Percentiles rank a stretch among this genome's conserved stretches.
Evolutionary conservation across 2,329 filamentous ascomycete genomes (phyloP).

Genomic region (Colletotrichum orchidophilum): DNA sequence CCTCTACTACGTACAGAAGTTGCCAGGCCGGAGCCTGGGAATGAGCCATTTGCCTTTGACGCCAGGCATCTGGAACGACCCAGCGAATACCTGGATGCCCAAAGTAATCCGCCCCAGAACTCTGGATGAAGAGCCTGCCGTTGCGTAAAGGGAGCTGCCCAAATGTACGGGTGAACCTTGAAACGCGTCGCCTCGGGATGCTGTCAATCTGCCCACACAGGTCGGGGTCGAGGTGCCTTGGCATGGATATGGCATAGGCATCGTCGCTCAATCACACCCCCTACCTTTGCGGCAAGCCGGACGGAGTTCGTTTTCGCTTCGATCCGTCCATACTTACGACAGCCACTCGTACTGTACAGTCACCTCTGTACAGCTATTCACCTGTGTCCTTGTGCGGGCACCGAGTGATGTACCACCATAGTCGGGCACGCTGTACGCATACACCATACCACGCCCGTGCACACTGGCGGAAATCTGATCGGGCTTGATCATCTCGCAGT

Average conservation of each 20-base stretch:
- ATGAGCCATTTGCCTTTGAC: not conserved
- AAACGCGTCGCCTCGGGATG: not conserved
- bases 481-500: not conserved
- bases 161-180: not conserved
- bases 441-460: not conserved
- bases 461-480: not conserved
- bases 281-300: not conserved
- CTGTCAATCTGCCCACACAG: not conserved
- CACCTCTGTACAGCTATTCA: not conserved
- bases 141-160: not conserved
- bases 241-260: not conserved
- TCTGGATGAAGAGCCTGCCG: not conserved
- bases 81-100: not conserved
- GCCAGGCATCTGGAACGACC: not conserved
- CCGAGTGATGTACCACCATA: no score
- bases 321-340: constrained; percentile 6
- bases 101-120: not conserved
- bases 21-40: no score
- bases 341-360: not conserved
- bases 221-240: not conserved
- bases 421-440: not conserved
- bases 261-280: not conserved
- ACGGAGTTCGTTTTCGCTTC: constrained; percentile 18
- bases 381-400: no score
- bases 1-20: not conserved